Evolutionary conservation across 108 stramenopile genomes (phyloP), one percentile per base, ranked within the genome.

Genomic region (Nitzschia sp.): DNA sequence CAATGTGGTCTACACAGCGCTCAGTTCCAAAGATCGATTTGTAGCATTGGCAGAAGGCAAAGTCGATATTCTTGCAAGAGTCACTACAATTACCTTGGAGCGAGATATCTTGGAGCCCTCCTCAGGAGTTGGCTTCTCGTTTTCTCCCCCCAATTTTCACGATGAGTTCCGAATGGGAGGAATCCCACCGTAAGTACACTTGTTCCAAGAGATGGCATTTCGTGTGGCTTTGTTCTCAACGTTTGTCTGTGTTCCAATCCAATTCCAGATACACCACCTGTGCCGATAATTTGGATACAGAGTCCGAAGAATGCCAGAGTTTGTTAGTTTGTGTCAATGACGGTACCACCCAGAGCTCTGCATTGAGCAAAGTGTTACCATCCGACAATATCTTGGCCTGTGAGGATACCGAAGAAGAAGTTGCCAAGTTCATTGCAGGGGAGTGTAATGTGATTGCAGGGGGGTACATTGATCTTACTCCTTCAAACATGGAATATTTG

Each of bases 61-160:
- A 11, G 72, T 87, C 29, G 86, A 87, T 76, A 69, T 83, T 2
- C 67, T 87, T 48, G 19, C 73, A 48, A 72, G 86, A 37, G 42
- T 70, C 6, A 64, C 67, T 11, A 76, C 80, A 8, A 21, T 38
- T 10, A 80, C 70, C 8, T 20, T 73, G 41, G 59, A 57, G n/a
- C 57, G 70, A n/a, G 80, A 87, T 60, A 67, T 83, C 39, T 46
- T 41, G 0, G 71, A 75, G 39, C 64, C 71, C 6, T 55, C 53
- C 12, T 59, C 59, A 34, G 53, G 29, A 44, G 67, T 54, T 22
- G 79, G 83, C 0, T 74, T 83, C 38, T 10, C 37, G 10, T 86
- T 86, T 57, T 69, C 83, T 10, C 58, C 55, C 7, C 78, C 80
- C 10, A 76, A 71, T 61, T 80, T 69, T 60, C 80, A 84, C 71